Base-by-base conservation (phyloP, 208 protist species). In the Acanthamoeba castellanii region DNA sequence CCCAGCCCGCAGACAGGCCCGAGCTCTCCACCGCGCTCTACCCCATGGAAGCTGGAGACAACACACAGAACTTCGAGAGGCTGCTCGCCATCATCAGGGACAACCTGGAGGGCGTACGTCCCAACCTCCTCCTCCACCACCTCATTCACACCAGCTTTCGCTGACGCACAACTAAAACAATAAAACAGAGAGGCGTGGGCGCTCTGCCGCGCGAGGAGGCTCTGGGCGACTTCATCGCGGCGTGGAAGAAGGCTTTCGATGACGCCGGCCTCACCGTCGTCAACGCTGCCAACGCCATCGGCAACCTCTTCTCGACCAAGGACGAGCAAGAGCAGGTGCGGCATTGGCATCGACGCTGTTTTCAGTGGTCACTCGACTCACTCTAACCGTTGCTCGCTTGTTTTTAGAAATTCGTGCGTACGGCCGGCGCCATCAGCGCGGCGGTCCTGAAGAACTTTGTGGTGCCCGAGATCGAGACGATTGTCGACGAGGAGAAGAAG, bases 401-500 rank as follows among this genome's bases (percentile, higher is more conserved):
- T 42, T 3, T 4, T 42, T 6, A 93, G 88, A 93, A 25, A 93
- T 57, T 27, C n/a, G 42, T 78, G 3, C 20, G 37, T 20, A 93
- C 55, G 61, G 88, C 88, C 1, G 55, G 68, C 30, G 66, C 37
- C 25, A 42, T 93, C 88, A 78, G 61, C 37, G 55, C 57, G 20
- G 57, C 45, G 27, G 66, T 93, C 14, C 88, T 93, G 20, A 93
- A 34, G 61, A 70, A 13, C 32, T 82, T 82, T n/a, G 14, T 93
- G 22, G 57, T 93, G 45, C 55, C 61, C 3, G 66, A 93, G 37
- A 93, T 93, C 64, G 88, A 93, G 45, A 14, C 11, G 34, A 37
- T 55, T 18, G 64, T 93, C 45, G 88, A 93, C n/a, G 66, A 93
- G 45, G 88, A 78, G 66, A 66, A 70, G 30, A 81, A n/a, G 25